Evolutionary conservation across 352 stramenopile species (phyloP), one percentile per base, ranked within the genome.

Genomic region (Globisporangium nagaii): DNA sequence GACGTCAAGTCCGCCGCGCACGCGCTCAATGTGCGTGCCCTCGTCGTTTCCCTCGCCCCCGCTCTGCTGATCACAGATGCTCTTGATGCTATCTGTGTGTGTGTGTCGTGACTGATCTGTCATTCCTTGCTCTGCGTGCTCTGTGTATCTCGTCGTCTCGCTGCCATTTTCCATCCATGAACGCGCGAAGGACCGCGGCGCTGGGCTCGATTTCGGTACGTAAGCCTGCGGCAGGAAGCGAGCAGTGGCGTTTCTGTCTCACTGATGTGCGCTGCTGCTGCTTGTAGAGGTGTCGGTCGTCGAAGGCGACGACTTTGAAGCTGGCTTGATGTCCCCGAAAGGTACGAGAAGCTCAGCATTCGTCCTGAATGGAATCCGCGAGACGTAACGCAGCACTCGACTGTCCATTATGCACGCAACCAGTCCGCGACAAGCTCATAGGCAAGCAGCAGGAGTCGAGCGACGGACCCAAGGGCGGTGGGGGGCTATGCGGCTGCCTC

Each of bases 401-500:
- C 24, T 36, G 10, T 19, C 3, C 10, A 39, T 25, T 40, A 27
- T 20, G n/a, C n/a, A n/a, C n/a, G n/a, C 24, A 6, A 20, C 2
- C 46, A 81, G 77, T 68, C 12, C 69, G 74, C 12, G 77, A 90
- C 37, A 72, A 57, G 28, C 63, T 90, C 9, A 88, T 90, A 62
- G 77, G 75, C 31, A 86, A 83, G 56, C 67, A 52, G 9, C 66
- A 53, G 25, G 53, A 56, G 7, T 80, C 62, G 39, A 69, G 57
- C 53, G 75, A 75, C 61, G 47, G 62, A 44, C 3, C 45, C 32
- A 83, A 78, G 15, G 52, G 45, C 35, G 58, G 45, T 2, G 63
- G 75, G 30, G 81, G 79, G 36, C 66, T 93, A 24, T 95, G 84
- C 37, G 66, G 76, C n/a, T 95, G 84, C 61, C 80, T 95, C 55